Evolutionary conservation across 371 early-diverging fungal species (phyloP).

Genomic region (Umbelopsis sp.): DNA sequence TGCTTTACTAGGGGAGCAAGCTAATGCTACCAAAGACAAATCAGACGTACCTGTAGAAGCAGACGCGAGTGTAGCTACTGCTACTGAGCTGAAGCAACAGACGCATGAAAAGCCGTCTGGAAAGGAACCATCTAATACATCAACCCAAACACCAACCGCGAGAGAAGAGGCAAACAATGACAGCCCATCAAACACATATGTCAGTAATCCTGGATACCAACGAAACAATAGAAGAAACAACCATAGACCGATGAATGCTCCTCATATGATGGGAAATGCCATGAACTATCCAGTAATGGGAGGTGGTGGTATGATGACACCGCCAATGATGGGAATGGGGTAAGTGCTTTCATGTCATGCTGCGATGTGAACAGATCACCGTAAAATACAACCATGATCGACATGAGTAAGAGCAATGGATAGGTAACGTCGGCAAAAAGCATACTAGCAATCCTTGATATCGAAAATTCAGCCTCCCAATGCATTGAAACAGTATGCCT

Average conservation of each 20-base stretch:
- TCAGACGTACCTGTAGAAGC: not conserved
- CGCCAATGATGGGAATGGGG: constrained; percentile 12
- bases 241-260: not conserved
- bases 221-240: not conserved
- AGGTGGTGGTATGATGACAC: not conserved
- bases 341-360: not conserved
- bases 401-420: no score
- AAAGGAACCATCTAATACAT: not conserved
- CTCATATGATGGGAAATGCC: not conserved
- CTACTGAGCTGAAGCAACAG: not conserved
- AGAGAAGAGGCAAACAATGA: not conserved
- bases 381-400: no score
- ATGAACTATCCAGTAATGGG: not conserved
- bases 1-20: not conserved
- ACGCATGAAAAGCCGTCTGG: not conserved
- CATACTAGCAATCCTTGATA: no score
- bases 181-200: not conserved
- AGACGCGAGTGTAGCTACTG: not conserved
- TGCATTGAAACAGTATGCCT: no score
- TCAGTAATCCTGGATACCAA: not conserved
- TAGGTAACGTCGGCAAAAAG: no score
- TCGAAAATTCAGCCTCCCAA: not conserved
- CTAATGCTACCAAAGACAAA: not conserved
- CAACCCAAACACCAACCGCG: not conserved
- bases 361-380: not conserved